phyloP scores from a whole-genome alignment of 2,329 filamentous ascomycete genomes.

The Lithohypha guttulata region DNA sequence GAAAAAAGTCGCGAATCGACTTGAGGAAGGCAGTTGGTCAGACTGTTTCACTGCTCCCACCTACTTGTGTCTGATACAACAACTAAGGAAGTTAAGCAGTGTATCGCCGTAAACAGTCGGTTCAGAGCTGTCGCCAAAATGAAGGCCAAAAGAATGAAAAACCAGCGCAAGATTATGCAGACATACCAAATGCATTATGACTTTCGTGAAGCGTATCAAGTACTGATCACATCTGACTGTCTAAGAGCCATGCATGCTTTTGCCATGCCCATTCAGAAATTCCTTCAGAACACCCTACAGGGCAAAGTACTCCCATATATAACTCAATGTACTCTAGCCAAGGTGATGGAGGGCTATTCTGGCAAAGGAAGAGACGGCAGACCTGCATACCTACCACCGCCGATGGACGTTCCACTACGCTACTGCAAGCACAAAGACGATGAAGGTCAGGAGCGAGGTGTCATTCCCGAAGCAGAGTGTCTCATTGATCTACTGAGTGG shows the following conservation, averaged over 20 bases:
- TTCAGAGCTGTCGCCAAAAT: constrained; percentile 45
- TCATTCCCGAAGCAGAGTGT: constrained; percentile 27
- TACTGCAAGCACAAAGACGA: constrained; percentile 39
- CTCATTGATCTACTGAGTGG: constrained; percentile 33
- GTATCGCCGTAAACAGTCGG: too few species aligned
- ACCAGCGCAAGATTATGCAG: constrained; percentile 86
- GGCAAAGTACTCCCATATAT: constrained; percentile 79
- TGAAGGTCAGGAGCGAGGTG: constrained; percentile 24
- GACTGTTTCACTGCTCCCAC: too few species aligned
- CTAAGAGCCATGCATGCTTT: constrained; percentile 69
- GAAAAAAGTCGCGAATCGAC: too few species aligned
- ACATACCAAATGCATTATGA: constrained; percentile 79
- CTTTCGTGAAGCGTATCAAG: constrained; percentile 90
- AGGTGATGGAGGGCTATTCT: constrained; percentile 25
- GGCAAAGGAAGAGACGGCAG: constrained; percentile 25
- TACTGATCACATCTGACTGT: constrained; percentile 78
- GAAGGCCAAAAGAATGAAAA: constrained; percentile 59
- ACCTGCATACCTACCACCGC: constrained; percentile 35
- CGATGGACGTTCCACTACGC: constrained; percentile 34
- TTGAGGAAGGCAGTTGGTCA: too few species aligned
- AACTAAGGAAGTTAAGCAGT: too few species aligned
- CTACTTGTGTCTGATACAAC: too few species aligned
- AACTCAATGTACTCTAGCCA: constrained; percentile 51
- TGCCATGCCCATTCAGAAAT: constrained; percentile 77
- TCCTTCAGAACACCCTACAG: constrained; percentile 72